Conservation (phyloP, 179 eudicot species). For the Amaranthus tricolor region DNA sequence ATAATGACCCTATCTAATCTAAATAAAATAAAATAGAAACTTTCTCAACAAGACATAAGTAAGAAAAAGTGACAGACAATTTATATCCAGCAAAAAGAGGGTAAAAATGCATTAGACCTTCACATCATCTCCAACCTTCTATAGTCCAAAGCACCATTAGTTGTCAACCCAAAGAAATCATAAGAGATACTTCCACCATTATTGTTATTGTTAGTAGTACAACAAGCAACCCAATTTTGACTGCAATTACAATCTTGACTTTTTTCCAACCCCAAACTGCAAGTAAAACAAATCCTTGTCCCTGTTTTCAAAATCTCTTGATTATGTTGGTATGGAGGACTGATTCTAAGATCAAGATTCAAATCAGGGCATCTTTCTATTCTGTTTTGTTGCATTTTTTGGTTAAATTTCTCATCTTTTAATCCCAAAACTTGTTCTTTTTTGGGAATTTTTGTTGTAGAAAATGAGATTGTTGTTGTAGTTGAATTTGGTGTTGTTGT, state of each 20-base stretch:
- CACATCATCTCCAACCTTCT: slow-evolving; percentile 70
- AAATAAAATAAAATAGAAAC: too few species aligned
- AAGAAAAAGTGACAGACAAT: too few species aligned
- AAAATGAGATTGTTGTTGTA: slow-evolving; percentile 35
- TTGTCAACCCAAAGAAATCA: slow-evolving; percentile 74
- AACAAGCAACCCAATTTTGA: slow-evolving; percentile 23
- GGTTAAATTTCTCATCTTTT: slow-evolving; percentile 14
- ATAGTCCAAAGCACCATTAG: slow-evolving; percentile 54
- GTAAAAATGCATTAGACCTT: background rate
- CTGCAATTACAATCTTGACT: slow-evolving; percentile 52
- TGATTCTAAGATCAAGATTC: slow-evolving; percentile 68
- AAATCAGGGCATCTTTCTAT: slow-evolving; percentile 57
- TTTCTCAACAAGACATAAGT: too few species aligned
- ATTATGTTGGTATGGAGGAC: slow-evolving; percentile 55
- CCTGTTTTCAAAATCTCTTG: slow-evolving; percentile 37
- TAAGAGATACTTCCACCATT: slow-evolving; percentile 41
- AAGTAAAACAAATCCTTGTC: slow-evolving; percentile 49
- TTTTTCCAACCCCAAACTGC: slow-evolving; percentile 61
- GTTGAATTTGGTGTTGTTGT: slow-evolving; percentile 21
- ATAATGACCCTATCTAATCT: too few species aligned
- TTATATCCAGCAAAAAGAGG: too few species aligned
- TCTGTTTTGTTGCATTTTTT: slow-evolving; percentile 13
- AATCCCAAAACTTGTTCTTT: slow-evolving; percentile 33
- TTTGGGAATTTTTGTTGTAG: slow-evolving; percentile 18
- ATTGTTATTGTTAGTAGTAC: slow-evolving; percentile 29